A percentile compares a stretch with the other conserved stretches of the same genome.
Conservation (phyloP, 1,284 basidiomycete species). For the Porodaedalea pini region DNA sequence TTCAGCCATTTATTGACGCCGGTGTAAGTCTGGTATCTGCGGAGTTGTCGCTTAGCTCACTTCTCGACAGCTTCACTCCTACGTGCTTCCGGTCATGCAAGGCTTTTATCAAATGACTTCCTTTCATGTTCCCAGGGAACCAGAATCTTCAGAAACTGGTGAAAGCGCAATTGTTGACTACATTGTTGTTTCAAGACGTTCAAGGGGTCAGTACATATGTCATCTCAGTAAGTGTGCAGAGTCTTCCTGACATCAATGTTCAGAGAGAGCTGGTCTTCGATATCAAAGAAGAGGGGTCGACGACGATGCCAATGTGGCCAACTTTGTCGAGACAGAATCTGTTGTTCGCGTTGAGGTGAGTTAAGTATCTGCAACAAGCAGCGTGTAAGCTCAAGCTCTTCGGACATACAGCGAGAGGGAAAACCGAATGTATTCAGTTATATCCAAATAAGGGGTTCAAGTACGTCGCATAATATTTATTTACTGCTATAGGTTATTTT, state of each 20-base stretch:
- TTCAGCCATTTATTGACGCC: conserved; percentile 70
- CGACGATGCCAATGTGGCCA: conserved; percentile 77
- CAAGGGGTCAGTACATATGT: conserved; percentile 50
- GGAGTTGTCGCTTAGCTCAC: conserved; percentile 1
- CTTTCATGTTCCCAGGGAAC: conserved; percentile 60
- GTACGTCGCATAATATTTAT: conserved; percentile 41
- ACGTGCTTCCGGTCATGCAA: conserved; percentile 85
- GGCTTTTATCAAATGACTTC: conserved; percentile 76
- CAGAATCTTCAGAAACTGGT: conserved; percentile 44
- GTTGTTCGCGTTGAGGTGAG: conserved; percentile 74
- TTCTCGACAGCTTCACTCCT: conserved; percentile 62
- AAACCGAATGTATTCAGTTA: conserved; percentile 80
- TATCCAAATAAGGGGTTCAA: conserved; percentile 86
- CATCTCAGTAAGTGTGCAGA: background rate
- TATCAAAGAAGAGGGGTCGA: conserved; percentile 97
- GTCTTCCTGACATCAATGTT: background rate
- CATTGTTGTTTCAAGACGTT: conserved; percentile 79
- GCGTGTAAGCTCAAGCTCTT: conserved; percentile 23
- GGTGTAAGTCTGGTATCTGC: conserved; percentile 44
- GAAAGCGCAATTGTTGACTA: conserved; percentile 53
- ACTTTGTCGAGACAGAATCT: conserved; percentile 93
- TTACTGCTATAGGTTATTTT: conserved; percentile 10
- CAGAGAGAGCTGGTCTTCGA: conserved; percentile 85
- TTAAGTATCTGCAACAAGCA: background rate
- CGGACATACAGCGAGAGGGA: conserved; percentile 54